Conservation (phyloP, 2,329 filamentous ascomycete genomes). For the Cytospora piceicola region DNA sequence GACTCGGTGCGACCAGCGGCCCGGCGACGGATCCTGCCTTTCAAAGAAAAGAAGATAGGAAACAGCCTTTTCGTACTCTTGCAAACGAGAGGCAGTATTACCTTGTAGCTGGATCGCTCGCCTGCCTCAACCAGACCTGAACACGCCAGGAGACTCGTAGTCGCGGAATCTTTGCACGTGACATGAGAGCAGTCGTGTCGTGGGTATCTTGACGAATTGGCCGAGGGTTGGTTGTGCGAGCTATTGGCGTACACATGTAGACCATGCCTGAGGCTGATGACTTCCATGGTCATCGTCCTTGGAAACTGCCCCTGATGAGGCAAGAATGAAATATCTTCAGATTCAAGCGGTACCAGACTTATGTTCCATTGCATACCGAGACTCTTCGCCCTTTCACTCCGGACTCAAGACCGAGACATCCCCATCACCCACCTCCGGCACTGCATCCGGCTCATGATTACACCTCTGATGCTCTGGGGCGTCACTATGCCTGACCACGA, state of each 20-base stretch:
- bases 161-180: neutral
- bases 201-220: neutral
- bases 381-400: neutral
- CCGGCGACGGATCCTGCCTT: neutral
- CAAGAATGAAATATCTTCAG: too few species aligned
- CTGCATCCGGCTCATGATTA: constrained; percentile 25
- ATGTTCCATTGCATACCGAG: too few species aligned
- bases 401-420: neutral
- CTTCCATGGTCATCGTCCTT: too few species aligned
- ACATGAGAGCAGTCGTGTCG: neutral
- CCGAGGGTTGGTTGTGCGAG: neutral
- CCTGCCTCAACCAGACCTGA: neutral
- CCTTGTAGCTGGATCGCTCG: neutral
- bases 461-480: constrained; percentile 17
- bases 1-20: neutral
- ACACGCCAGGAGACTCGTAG: neutral
- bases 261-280: too few species aligned
- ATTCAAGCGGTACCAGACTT: too few species aligned
- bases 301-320: too few species aligned
- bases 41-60: too few species aligned
- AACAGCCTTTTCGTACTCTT: neutral
- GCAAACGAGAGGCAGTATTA: neutral
- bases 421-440: neutral
- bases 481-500: constrained; percentile 23
- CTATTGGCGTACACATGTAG: too few species aligned